A percentile compares a stretch with the other conserved stretches of the same genome.
phyloP scores from a whole-genome alignment of 768 basidiomycete genomes.

The Macrolepiota fuliginosa region DNA sequence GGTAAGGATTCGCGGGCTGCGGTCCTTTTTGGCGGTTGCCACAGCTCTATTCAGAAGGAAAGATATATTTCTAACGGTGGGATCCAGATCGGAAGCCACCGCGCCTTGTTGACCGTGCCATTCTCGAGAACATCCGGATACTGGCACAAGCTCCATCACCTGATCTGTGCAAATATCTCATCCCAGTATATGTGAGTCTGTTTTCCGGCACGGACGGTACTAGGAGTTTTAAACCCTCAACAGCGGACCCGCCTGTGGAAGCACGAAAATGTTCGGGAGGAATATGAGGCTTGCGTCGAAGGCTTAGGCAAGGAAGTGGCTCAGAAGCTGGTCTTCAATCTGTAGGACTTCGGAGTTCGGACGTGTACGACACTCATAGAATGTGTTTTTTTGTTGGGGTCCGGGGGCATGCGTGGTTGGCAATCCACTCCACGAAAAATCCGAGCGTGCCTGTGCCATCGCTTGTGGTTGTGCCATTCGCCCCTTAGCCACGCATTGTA shows the following conservation, averaged over 20 bases:
- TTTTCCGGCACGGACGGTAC: not conserved
- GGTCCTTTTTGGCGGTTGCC: too few relatives aligned
- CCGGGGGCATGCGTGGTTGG: too few relatives aligned
- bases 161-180: not conserved
- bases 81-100: slow-evolving; percentile 3
- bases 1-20: slow-evolving; percentile 15
- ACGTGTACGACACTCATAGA: not conserved
- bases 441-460: too few relatives aligned
- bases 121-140: slow-evolving; percentile 5
- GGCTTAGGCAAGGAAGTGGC: slow-evolving; percentile 44
- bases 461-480: too few relatives aligned
- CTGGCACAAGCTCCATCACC: not conserved
- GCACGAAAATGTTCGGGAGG: slow-evolving; percentile 25
- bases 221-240: not conserved
- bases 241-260: slow-evolving; percentile 27
- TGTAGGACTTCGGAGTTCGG: not conserved
- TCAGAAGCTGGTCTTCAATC: slow-evolving; percentile 30
- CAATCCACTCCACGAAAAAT: too few relatives aligned
- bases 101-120: not conserved
- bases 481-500: too few relatives aligned
- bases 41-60: too few relatives aligned
- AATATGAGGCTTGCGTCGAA: slow-evolving; percentile 39
- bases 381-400: too few relatives aligned
- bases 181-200: slow-evolving; percentile 14
- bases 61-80: not conserved